Conservation (phyloP, 1,139 yeast species). For the Kazachstania sp. region DNA sequence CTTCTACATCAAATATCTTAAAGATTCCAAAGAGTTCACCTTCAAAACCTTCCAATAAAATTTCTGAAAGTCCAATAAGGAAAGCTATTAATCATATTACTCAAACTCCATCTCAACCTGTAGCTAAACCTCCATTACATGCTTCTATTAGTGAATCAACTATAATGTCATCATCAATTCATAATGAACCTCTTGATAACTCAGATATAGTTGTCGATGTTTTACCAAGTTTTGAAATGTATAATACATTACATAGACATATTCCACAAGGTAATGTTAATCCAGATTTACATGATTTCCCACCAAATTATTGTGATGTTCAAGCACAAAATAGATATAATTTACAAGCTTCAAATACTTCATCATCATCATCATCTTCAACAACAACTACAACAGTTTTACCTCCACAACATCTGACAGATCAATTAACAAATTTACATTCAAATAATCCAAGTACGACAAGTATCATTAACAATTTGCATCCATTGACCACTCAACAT, state of each 20-base stretch:
- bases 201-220: slow-evolving; percentile 21
- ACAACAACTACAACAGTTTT: not conserved
- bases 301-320: slow-evolving; percentile 25
- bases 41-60: not conserved
- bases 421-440: not conserved
- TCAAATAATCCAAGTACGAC: not conserved
- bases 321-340: slow-evolving; percentile 12
- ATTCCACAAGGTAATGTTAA: slow-evolving; percentile 30
- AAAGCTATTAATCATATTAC: not conserved
- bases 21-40: slow-evolving; percentile 1
- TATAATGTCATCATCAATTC: not conserved
- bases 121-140: not conserved
- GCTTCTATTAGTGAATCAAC: not conserved
- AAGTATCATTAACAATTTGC: slow-evolving; percentile 11
- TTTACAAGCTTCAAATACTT: not conserved
- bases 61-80: not conserved
- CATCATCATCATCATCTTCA: slow-evolving; percentile 1
- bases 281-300: slow-evolving; percentile 28
- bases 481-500: slow-evolving; percentile 22
- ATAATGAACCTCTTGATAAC: slow-evolving; percentile 3
- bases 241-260: slow-evolving; percentile 29
- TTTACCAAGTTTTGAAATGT: slow-evolving; percentile 31
- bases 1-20: slow-evolving; percentile 8
- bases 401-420: not conserved
- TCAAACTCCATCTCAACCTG: not conserved